A percentile compares a stretch with the other conserved stretches of the same genome.
Conservation (phyloP, 805 yeast species). For the Metschnikowia similis region DNA sequence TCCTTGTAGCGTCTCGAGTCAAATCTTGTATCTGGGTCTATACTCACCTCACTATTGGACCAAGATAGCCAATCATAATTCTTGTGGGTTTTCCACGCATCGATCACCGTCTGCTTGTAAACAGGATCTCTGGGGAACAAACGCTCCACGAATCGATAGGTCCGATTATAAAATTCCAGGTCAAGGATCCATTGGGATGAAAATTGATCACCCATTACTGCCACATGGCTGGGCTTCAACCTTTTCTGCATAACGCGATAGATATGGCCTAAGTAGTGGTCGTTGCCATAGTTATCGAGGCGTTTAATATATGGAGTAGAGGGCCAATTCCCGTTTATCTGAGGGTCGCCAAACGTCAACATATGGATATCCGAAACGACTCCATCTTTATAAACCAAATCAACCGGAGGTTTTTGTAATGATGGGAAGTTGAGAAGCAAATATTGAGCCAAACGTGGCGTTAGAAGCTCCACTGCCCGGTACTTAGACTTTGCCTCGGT, state of each 20-base stretch:
- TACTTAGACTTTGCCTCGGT: constrained; percentile 12
- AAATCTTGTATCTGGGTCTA: constrained; percentile 34
- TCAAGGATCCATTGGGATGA: constrained; percentile 94
- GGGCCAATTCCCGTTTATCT: constrained; percentile 84
- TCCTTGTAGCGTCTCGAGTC: constrained; percentile 44
- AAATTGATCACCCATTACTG: constrained; percentile 88
- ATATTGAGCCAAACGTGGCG: constrained; percentile 13
- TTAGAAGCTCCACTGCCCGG: constrained; percentile 8
- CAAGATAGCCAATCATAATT: constrained; percentile 52
- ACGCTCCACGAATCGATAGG: constrained; percentile 67
- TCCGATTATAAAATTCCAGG: constrained; percentile 77
- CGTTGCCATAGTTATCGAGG: constrained; percentile 87
- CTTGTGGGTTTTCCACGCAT: constrained; percentile 46
- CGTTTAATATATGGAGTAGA: constrained; percentile 66
- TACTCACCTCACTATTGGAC: constrained; percentile 36
- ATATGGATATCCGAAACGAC: constrained; percentile 51
- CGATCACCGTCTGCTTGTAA: constrained; percentile 47
- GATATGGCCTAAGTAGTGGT: constrained; percentile 81
- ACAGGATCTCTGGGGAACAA: constrained; percentile 56
- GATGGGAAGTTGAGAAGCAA: constrained; percentile 22
- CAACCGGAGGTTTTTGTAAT: constrained; percentile 12
- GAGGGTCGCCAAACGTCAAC: constrained; percentile 93
- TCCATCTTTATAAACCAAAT: constrained; percentile 9
- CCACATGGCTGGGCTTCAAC: constrained; percentile 72
- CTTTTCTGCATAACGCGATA: constrained; percentile 60